Percentiles rank a stretch among this genome's conserved stretches.
Conservation (phyloP, 495 filamentous ascomycete genomes). For the Parmelia sp. region DNA sequence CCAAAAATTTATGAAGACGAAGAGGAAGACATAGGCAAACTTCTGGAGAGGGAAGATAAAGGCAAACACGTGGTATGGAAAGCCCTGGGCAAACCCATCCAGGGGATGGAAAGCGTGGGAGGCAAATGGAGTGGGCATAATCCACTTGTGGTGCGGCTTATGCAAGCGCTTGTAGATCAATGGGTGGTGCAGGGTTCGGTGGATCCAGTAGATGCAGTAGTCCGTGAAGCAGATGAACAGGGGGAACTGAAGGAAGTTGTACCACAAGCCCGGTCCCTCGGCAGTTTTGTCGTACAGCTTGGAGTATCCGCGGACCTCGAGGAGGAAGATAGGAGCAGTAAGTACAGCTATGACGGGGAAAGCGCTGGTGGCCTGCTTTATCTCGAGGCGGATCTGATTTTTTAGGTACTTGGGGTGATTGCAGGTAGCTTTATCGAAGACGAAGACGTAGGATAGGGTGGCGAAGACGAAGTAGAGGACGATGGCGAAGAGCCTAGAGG, state of each 20-base stretch:
- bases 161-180: slow-evolving; percentile 79
- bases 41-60: slow-evolving; percentile 93
- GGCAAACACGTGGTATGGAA: slow-evolving; percentile 91
- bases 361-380: slow-evolving; percentile 63
- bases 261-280: slow-evolving; percentile 66
- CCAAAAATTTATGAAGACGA: slow-evolving; percentile 94
- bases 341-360: slow-evolving; percentile 79
- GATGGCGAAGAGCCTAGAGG: slow-evolving; percentile 70
- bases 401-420: slow-evolving; percentile 92
- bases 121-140: slow-evolving; percentile 93
- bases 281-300: slow-evolving; percentile 74
- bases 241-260: slow-evolving; percentile 82
- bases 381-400: slow-evolving; percentile 85
- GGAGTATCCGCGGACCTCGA: slow-evolving; percentile 77
- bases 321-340: slow-evolving; percentile 73
- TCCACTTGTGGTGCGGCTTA: slow-evolving; percentile 99
- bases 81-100: slow-evolving; percentile 81
- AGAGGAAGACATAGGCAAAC: slow-evolving; percentile 75
- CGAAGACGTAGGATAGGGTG: slow-evolving; percentile 76
- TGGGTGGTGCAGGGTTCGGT: slow-evolving; percentile 82
- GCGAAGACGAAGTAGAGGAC: slow-evolving; percentile 80
- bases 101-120: slow-evolving; percentile 91
- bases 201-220: slow-evolving; percentile 89
- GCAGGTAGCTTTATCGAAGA: slow-evolving; percentile 89
- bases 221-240: slow-evolving; percentile 92